phyloP scores from a whole-genome alignment of 345 rosid genomes.

The Brassica juncea region DNA sequence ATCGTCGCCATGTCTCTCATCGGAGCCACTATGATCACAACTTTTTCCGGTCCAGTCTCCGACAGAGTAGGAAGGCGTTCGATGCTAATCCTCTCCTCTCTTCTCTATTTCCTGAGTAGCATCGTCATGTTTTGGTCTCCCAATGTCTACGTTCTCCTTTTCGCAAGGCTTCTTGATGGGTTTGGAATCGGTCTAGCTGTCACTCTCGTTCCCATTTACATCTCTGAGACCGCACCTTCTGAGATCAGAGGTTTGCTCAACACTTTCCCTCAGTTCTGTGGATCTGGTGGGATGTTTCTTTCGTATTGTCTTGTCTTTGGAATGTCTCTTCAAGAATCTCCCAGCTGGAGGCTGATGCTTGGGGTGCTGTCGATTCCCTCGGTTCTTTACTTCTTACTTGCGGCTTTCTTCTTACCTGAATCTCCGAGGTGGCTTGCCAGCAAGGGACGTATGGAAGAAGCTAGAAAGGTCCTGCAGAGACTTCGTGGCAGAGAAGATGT shows the following conservation, averaged over 20 bases:
- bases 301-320: constrained; percentile 84
- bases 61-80: constrained; percentile 81
- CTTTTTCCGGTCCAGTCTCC: constrained; percentile 77
- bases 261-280: constrained; percentile 80
- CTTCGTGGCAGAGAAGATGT: constrained; percentile 85
- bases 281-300: constrained; percentile 82
- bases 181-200: constrained; percentile 83
- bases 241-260: constrained; percentile 76
- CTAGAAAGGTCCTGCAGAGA: constrained; percentile 67
- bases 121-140: constrained; percentile 84
- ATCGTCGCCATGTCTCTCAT: constrained; percentile 86
- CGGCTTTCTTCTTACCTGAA: constrained; percentile 80
- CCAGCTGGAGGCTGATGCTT: constrained; percentile 88
- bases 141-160: constrained; percentile 66
- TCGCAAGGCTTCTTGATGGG: constrained; percentile 77
- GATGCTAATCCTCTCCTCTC: constrained; percentile 73
- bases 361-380: constrained; percentile 79
- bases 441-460: constrained; percentile 79
- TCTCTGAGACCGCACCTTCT: constrained; percentile 85
- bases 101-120: constrained; percentile 72
- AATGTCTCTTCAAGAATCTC: constrained; percentile 67
- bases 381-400: constrained; percentile 49
- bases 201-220: constrained; percentile 73
- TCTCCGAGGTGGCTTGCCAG: constrained; percentile 97
- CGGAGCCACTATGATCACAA: constrained; percentile 77